Evolutionary conservation across 106 monocot genomes (phyloP).

Genomic region (Posidonia australis): DNA sequence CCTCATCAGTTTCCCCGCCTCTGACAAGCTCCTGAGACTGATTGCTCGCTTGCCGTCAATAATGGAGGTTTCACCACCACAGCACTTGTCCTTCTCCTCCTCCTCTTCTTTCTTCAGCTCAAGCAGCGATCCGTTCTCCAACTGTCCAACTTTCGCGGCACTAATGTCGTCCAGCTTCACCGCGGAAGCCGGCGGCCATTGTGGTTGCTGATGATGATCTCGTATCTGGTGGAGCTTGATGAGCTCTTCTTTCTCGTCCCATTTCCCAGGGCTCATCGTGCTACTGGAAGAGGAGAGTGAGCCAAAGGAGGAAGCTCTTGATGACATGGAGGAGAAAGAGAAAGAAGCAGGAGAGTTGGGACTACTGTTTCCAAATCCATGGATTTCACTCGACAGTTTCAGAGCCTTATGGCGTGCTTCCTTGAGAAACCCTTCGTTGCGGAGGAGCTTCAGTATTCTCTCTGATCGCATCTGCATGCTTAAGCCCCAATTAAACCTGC

Average conservation of each 20-base stretch:
- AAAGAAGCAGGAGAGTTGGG: neutral
- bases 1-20: constrained; percentile 5
- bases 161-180: no score
- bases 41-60: neutral
- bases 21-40: constrained; percentile 1
- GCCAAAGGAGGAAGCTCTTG: constrained; percentile 7
- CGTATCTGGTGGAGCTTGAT: no score
- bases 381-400: constrained; percentile 9
- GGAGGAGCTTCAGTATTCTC: constrained; percentile 9
- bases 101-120: neutral
- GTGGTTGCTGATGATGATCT: no score
- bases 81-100: neutral
- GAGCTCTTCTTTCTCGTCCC: constrained; percentile 1
- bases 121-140: neutral
- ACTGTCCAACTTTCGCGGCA: neutral
- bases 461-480: constrained; percentile 14
- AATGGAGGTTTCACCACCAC: neutral
- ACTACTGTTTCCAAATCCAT: constrained; percentile 9
- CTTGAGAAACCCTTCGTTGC: neutral
- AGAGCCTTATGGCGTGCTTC: constrained; percentile 6
- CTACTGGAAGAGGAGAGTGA: neutral
- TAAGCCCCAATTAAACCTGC: constrained; percentile 13
- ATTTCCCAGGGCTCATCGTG: neutral
- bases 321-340: constrained; percentile 2
- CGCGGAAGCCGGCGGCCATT: neutral